These are phyloP conservation scores for Mortierella claussenii DNA, from an alignment of 192 early-diverging fungal genomes.

Conservation along the genomic window DNA sequence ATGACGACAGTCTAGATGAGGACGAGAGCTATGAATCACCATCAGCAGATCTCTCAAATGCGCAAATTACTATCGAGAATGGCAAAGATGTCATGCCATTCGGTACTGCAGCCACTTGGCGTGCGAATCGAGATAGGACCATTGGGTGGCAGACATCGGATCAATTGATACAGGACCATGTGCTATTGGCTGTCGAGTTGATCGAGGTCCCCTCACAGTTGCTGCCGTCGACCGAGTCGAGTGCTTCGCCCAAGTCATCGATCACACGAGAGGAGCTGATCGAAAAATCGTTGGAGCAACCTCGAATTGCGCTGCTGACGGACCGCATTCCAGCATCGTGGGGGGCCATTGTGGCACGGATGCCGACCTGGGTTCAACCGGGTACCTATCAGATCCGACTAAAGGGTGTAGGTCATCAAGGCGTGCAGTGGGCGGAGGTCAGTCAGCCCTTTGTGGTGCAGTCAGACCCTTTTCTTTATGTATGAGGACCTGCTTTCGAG, in stretches of 20 bases:
- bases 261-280: slow-evolving; percentile 3
- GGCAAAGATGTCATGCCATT: neutral
- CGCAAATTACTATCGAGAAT: slow-evolving; percentile 17
- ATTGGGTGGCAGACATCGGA: slow-evolving; percentile 10
- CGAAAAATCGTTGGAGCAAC: slow-evolving; percentile 1
- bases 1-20: slow-evolving; percentile 11
- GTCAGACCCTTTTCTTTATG: slow-evolving; percentile 41
- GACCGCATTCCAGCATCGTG: slow-evolving; percentile 27
- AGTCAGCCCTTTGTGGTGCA: slow-evolving; percentile 38
- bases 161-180: neutral
- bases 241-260: no score
- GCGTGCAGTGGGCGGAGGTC: slow-evolving; percentile 35
- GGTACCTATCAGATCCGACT: slow-evolving; percentile 30
- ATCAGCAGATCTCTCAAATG: neutral
- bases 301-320: slow-evolving; percentile 10
- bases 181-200: slow-evolving; percentile 14
- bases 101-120: slow-evolving; percentile 1
- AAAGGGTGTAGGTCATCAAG: neutral
- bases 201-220: neutral
- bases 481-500: no score
- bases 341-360: slow-evolving; percentile 15
- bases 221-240: neutral
- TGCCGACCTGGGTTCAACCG: slow-evolving; percentile 27
- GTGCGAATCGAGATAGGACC: slow-evolving; percentile 37
- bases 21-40: slow-evolving; percentile 3